phyloP scores from a whole-genome alignment of 352 stramenopile species.

The Aphanomyces euteiches region DNA sequence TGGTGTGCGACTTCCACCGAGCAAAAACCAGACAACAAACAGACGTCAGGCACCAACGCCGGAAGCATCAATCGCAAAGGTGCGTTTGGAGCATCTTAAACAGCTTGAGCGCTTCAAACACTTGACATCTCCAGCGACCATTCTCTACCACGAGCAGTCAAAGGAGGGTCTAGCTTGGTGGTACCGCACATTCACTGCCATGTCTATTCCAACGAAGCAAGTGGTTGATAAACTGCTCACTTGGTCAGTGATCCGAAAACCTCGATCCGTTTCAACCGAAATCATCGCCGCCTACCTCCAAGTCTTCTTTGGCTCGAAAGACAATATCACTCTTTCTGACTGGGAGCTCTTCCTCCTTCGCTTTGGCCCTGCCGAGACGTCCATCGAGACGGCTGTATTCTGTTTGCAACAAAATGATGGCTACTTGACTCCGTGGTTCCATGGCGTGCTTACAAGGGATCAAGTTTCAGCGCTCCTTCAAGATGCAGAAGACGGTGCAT shows the following conservation, averaged over 20 bases:
- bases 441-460: not conserved
- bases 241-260: not conserved
- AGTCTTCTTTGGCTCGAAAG: not conserved
- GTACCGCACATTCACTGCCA: not conserved
- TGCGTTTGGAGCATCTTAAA: not conserved
- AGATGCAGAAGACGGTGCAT: not conserved
- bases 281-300: not conserved
- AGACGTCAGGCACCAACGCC: too few species aligned
- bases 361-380: not conserved
- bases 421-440: not conserved
- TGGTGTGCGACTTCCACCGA: too few species aligned
- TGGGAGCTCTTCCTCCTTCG: conserved; percentile 1
- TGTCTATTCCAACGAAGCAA: not conserved
- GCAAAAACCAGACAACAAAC: too few species aligned
- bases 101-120: not conserved
- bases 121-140: not conserved
- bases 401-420: not conserved
- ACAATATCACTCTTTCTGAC: not conserved
- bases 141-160: not conserved
- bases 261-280: not conserved
- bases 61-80: too few species aligned
- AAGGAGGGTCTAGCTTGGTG: not conserved
- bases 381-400: not conserved
- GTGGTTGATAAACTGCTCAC: not conserved
- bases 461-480: not conserved